Evolutionary conservation across 2,329 filamentous ascomycete genomes (phyloP).

Genomic region (Chalaropsis ovoidea): DNA sequence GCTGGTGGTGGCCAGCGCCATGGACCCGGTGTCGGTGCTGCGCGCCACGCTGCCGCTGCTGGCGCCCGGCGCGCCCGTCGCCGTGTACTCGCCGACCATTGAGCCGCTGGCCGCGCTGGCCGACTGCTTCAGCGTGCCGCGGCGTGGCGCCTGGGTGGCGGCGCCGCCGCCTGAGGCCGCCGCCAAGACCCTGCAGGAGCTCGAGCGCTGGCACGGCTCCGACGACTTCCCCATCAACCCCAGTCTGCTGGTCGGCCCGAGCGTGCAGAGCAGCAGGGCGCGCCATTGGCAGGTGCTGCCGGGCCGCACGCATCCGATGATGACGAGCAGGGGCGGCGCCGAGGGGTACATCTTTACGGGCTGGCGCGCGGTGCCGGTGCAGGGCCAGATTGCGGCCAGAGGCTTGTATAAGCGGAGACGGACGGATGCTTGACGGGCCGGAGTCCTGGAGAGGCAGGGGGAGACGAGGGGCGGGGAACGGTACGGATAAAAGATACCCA

Average conservation of each 20-base stretch:
- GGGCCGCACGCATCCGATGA: conserved; percentile 81
- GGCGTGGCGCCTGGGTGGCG: conserved; percentile 64
- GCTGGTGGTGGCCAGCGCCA: conserved; percentile 67
- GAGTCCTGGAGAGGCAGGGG: neutral
- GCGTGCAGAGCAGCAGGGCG: conserved; percentile 69
- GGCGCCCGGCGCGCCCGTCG: conserved; percentile 69
- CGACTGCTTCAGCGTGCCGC: conserved; percentile 73
- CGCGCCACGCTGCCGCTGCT: conserved; percentile 68
- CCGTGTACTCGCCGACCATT: conserved; percentile 71
- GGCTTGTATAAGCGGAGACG: conserved; percentile 69
- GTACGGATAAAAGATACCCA: conserved; percentile 9
- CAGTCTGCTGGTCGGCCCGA: conserved; percentile 66
- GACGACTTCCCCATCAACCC: conserved; percentile 83
- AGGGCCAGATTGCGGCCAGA: conserved; percentile 70
- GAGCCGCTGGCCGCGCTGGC: conserved; percentile 69
- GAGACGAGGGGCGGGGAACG: neutral
- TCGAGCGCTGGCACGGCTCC: conserved; percentile 49
- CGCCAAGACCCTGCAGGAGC: conserved; percentile 39
- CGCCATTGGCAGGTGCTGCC: conserved; percentile 85
- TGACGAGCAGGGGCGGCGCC: conserved; percentile 78
- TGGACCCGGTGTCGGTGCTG: conserved; percentile 70
- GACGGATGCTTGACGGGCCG: conserved; percentile 33
- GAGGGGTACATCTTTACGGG: conserved; percentile 87
- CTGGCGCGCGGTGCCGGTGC: conserved; percentile 66
- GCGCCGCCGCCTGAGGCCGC: conserved; percentile 40